Base-by-base conservation (phyloP, 208 protist genomes). In the Acanthamoeba triangularis region DNA sequence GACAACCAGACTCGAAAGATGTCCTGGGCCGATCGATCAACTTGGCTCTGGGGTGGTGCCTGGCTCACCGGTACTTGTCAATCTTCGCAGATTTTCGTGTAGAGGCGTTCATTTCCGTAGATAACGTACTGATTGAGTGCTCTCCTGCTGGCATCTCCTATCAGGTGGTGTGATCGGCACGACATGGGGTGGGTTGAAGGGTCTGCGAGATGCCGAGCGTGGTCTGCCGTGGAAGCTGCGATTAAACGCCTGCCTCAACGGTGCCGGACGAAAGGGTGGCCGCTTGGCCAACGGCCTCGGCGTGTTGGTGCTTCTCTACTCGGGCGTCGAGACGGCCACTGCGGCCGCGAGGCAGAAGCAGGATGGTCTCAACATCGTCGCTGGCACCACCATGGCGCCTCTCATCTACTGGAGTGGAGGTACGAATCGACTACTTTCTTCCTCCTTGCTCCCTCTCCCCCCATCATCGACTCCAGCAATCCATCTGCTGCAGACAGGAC, bases 331-430 rank as follows among this genome's bases (percentile, higher is more conserved):
- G 59, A 63, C 82, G 11, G 54, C 33, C 13, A 25, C 47, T 35
- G 65, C 33, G 10, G 30, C 30, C 30, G 82, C 82, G 35, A 59
- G 82, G 82, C 37, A 90, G 82, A 90, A 90, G 59, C 82, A 90
- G 23, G 82, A 90, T 35, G 59, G 82, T 37, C n/a, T 61, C 30
- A 90, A 90, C 82, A 90, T 90, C 82, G 59, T 90, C 52, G 37
- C 82, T 37, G 82, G 47, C 49, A 65, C 82, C 30, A 63, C 82
- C 7, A 28, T 90, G 33, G 82, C 82, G n/a, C 82, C 82, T 30
- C 82, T 90, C 82, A 90, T 90, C n/a, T 90, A 90, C 82, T 90
- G 82, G 82, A 90, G 82, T 65, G 82, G 82, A 44, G 82, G 82
- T 90, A 90, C 37, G 35, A 18, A n/a, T n/a, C n/a, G n/a, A n/a